Base-by-base conservation (phyloP, 495 filamentous ascomycete species). In the Aspergillus hancockii region DNA sequence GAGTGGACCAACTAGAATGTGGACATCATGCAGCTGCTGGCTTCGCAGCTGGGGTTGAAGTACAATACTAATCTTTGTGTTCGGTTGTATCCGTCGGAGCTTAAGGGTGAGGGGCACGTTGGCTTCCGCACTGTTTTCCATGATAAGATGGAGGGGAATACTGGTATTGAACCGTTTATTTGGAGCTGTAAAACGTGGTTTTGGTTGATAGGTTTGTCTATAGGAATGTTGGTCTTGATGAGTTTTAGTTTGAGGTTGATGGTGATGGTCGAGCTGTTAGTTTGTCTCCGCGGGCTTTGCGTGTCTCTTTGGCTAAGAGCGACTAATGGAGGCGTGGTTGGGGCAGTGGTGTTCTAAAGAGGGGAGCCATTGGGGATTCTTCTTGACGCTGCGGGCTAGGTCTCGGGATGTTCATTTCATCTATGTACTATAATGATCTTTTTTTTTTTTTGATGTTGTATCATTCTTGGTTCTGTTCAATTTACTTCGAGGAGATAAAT, bases 81-180 rank as follows among this genome's bases (percentile, higher is more conserved):
- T 6, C 75, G 82, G 19, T 34, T 85, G 14, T 84, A 81, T 54
- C 83, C 82, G 0, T 79, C 81, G 9, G 66, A 69, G 4, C 63
- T 72, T 2, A 38, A 59, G 25, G 61, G 41, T 19, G 28, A 57
- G 2, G 63, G 63, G 5, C 62, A 65, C 52, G 63, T 80, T 0
- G 75, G 75, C 10, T 83, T 79, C 65, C 76, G 79, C 38, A 78
- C 78, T 10, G 70, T 80, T 1, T 18, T 47, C 0, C 30, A 71
- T 75, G 16, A 73, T 76, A 52, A 61, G 71, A 18, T 50, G 67
- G 22, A 60, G 66, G 10, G 22, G 55, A 23, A 54, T 58, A 3
- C 40, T 0, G 49, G 53, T 10, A 47, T 50, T 50, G 71, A 65
- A 0, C 71, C 71, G 1, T 55, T 71, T 40, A 55, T 60, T 23